phyloP scores from a whole-genome alignment of 768 basidiomycete species.

The Hydnum rufescens region DNA sequence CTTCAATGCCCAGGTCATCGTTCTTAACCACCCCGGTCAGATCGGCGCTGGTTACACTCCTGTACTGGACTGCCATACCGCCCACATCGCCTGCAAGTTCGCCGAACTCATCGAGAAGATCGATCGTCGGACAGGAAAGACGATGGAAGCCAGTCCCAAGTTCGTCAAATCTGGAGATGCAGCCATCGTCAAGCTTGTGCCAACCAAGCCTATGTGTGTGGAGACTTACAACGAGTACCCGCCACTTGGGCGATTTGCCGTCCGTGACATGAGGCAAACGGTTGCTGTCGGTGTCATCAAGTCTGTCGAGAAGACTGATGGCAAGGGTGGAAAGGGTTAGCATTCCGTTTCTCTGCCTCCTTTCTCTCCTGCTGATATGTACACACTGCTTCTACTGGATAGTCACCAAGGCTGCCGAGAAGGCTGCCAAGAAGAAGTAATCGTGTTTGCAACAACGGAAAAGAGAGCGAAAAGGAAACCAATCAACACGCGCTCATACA shows the following conservation, averaged over 20 bases:
- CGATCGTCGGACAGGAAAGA: constrained; percentile 94
- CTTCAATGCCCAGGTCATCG: constrained; percentile 99
- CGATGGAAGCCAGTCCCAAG: constrained; percentile 73
- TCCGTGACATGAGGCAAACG: constrained; percentile 99
- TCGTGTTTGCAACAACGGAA: too few species aligned
- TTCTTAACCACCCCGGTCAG: constrained; percentile 99
- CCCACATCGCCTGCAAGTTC: constrained; percentile 99
- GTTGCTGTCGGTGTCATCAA: constrained; percentile 99
- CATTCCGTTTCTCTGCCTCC: constrained; percentile 6
- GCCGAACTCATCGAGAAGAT: constrained; percentile 98
- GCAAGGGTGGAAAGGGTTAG: constrained; percentile 67
- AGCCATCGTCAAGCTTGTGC: constrained; percentile 93
- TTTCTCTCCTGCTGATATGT: constrained; percentile 1
- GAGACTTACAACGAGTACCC: constrained; percentile 95
- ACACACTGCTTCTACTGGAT: constrained; percentile 6
- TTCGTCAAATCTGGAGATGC: constrained; percentile 99
- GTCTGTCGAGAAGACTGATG: constrained; percentile 88
- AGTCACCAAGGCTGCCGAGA: constrained; percentile 94
- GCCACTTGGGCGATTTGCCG: constrained; percentile 97
- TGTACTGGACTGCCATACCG: constrained; percentile 99
- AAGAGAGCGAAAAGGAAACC: too few species aligned
- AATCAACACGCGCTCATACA: too few species aligned
- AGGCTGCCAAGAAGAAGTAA: constrained; percentile 32
- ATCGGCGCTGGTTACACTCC: constrained; percentile 98
- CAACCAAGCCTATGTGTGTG: constrained; percentile 91